These are phyloP conservation scores for Termitomyces sp. DNA, from an alignment of 768 basidiomycete genomes.

Conservation along the genomic window DNA sequence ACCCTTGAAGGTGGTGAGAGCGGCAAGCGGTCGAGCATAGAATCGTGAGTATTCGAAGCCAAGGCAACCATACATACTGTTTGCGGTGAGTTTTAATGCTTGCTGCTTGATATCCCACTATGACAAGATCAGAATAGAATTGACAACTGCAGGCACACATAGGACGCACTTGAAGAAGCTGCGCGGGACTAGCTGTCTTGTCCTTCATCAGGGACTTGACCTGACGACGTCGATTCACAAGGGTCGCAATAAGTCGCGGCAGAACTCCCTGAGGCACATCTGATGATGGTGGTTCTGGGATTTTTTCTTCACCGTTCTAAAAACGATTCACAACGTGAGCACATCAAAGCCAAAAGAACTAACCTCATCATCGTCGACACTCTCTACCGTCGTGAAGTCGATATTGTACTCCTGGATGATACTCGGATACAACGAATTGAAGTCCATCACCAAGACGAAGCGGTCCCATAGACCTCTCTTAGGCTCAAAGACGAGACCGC, in stretches of 20 bases:
- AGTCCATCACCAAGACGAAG: constrained; percentile 98
- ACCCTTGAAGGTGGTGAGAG: constrained; percentile 95
- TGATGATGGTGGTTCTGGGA: constrained; percentile 80
- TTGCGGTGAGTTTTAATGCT: constrained; percentile 95
- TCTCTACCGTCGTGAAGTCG: constrained; percentile 94
- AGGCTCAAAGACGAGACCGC: constrained; percentile 96
- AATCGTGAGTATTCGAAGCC: constrained; percentile 97
- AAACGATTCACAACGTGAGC: neutral
- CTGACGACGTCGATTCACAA: constrained; percentile 83
- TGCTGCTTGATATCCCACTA: constrained; percentile 97
- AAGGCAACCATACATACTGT: constrained; percentile 99
- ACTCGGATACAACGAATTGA: constrained; percentile 98
- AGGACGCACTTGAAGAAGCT: constrained; percentile 68
- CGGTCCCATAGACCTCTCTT: constrained; percentile 96
- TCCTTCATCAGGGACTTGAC: constrained; percentile 97
- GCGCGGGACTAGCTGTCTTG: constrained; percentile 60
- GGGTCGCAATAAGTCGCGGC: constrained; percentile 96
- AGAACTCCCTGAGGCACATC: constrained; percentile 80
- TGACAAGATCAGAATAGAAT: neutral
- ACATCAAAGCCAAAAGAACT: neutral
- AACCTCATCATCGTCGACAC: constrained; percentile 55
- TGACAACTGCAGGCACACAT: neutral
- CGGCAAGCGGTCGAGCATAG: constrained; percentile 94
- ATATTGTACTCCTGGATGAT: constrained; percentile 99
- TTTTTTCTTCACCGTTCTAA: constrained; percentile 67